Evolutionary conservation across 2,329 filamentous ascomycete species (phyloP).

Genomic region (Microsporum ferrugineum): DNA sequence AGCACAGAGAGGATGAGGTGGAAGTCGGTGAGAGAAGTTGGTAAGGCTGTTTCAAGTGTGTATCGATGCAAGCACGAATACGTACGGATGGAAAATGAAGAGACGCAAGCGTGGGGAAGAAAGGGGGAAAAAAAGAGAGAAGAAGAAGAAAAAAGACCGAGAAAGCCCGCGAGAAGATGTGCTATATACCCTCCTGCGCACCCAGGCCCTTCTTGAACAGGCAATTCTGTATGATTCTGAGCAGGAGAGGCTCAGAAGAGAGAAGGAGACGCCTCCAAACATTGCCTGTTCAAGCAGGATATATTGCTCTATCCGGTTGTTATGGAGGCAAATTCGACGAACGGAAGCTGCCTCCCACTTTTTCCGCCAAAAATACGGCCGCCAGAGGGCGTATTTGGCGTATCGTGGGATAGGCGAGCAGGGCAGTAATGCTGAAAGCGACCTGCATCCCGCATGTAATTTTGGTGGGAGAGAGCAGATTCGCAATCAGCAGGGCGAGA

Average conservation of each 20-base stretch:
- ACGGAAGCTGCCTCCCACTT: constrained; percentile 10
- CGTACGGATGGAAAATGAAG: not conserved
- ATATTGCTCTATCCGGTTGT: not conserved
- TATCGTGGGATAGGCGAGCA: not conserved
- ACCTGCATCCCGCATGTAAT: constrained; percentile 8
- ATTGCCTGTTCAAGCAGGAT: constrained; percentile 6
- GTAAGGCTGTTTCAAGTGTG: not conserved
- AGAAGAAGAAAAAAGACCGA: constrained; percentile 9
- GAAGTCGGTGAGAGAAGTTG: not conserved
- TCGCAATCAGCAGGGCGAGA: not conserved
- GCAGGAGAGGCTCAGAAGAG: not conserved
- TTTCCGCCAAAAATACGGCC: constrained; percentile 5
- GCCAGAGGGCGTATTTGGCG: constrained; percentile 2
- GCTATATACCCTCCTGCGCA: not conserved
- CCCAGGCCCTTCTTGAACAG: constrained; percentile 6
- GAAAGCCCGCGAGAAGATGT: not conserved
- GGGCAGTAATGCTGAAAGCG: not conserved
- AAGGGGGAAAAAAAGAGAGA: not conserved
- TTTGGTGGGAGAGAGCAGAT: not conserved
- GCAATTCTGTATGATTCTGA: constrained; percentile 6
- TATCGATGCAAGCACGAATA: not conserved
- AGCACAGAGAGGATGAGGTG: not conserved
- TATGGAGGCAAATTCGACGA: not conserved
- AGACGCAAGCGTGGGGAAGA: constrained; percentile 6
- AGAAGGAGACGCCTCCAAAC: not conserved